Base-by-base conservation (phyloP, 768 basidiomycete species). In the Mycena indigotica region DNA sequence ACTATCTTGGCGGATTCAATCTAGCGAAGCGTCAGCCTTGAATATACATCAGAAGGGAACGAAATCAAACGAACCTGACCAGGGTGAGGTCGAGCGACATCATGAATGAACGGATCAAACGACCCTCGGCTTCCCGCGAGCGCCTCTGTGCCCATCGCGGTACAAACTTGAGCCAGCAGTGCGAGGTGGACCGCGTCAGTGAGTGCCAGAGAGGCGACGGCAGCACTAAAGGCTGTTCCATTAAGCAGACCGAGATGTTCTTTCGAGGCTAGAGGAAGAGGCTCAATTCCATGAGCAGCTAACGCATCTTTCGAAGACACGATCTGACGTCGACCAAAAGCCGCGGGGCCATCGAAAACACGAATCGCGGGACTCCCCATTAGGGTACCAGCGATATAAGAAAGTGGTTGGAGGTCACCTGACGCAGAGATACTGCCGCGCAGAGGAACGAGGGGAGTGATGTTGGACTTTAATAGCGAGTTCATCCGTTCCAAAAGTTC, bases 61-160 rank as follows among this genome's bases (percentile, higher is more conserved):
- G 40, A 23, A 19, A 16, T n/a, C 26, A 32, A 53, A 72, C 71
- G 30, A 52, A 75, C 82, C 75, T 93, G 92, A 52, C 92, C 92
- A 4, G 89, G 87, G 70, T 95, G 93, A 5, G 93, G 93, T 10
- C 93, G 85, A 16, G 87, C 84, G 32, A 80, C 73, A 53, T 81
- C 79, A 69, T 88, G 86, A 58, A 95, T 89, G 76, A 95, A 95
- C 2, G 88, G 83, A 57, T 85, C 87, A 66, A 87, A 91, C 0
- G 86, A 87, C 13, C 78, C 85, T 23, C 84, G 84, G 16, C 85
- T 80, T 17, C 93, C 93, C 30, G 84, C 72, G 61, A 94, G 82
- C 5, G 91, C 92, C 69, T 95, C 93, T 4, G 87, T 84, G 16
- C 91, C 90, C 81, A 95, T 82, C 1, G 92, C 92, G 0, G 92